A percentile compares a stretch with the other conserved stretches of the same genome.
Conservation (phyloP, 1,284 basidiomycete species). For the Afroboletus lepidellus region DNA sequence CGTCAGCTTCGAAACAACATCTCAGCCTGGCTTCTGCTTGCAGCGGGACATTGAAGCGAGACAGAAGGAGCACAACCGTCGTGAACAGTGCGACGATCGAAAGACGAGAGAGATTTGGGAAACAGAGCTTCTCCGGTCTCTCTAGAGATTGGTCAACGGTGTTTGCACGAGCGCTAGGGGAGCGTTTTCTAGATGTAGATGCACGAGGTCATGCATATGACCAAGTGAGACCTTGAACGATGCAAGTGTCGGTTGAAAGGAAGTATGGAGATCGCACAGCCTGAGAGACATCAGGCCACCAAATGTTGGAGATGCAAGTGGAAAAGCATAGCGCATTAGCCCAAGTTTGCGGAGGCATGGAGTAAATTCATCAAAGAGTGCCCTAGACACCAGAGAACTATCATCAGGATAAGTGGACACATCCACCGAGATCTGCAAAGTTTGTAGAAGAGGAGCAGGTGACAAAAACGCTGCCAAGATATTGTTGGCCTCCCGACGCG, state of each 20-base stretch:
- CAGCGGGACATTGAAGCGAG: constrained; percentile 18
- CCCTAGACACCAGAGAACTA: constrained; percentile 13
- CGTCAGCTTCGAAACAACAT: constrained; percentile 13
- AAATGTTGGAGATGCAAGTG: constrained; percentile 31
- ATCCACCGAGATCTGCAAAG: constrained; percentile 16
- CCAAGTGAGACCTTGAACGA: constrained; percentile 30
- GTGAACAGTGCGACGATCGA: constrained; percentile 21
- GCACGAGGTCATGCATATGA: constrained; percentile 32
- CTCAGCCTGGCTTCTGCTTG: constrained; percentile 20
- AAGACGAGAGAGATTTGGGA: constrained; percentile 22
- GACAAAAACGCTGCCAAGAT: constrained; percentile 16
- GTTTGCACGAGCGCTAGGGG: constrained; percentile 13
- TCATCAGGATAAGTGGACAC: constrained; percentile 8
- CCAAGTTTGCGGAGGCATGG: constrained; percentile 33
- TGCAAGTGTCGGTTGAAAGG: constrained; percentile 22
- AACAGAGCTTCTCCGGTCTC: constrained; percentile 7
- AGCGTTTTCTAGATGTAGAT: constrained; percentile 32
- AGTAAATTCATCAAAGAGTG: constrained; percentile 25
- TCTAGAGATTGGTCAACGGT: not conserved
- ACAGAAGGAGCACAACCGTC: constrained; percentile 17
- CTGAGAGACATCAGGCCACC: constrained; percentile 31
- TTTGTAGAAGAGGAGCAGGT: constrained; percentile 20
- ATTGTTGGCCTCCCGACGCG: constrained; percentile 7
- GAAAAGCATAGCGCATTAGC: constrained; percentile 27
- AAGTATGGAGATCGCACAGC: constrained; percentile 22